phyloP scores from a whole-genome alignment of 2,329 filamentous ascomycete species.

The Aspergillus flavus region DNA sequence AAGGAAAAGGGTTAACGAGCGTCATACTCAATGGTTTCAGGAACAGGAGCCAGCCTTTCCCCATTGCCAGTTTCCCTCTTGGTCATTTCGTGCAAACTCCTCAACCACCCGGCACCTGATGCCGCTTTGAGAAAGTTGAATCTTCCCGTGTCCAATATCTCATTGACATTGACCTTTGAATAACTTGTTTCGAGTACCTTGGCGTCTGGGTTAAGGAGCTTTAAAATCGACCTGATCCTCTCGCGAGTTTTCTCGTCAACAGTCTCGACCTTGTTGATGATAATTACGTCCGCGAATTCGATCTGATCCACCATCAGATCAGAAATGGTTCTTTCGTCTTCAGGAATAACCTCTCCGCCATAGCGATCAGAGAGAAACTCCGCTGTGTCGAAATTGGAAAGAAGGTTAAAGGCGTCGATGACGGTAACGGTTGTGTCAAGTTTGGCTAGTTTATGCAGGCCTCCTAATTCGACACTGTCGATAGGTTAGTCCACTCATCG shows the following conservation, averaged over 20 bases:
- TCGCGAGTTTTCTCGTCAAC: conserved; percentile 52
- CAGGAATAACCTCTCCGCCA: conserved; percentile 61
- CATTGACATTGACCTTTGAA: conserved; percentile 61
- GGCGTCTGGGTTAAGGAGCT: conserved; percentile 66
- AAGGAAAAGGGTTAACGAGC: conserved; percentile 2
- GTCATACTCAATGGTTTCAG: conserved; percentile 67
- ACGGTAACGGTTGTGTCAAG: conserved; percentile 74
- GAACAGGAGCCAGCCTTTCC: conserved; percentile 64
- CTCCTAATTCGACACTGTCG: conserved; percentile 57
- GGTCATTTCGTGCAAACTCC: conserved; percentile 70
- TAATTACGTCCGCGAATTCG: conserved; percentile 73
- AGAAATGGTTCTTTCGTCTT: conserved; percentile 73
- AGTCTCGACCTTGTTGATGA: conserved; percentile 71
- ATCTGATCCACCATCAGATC: conserved; percentile 78
- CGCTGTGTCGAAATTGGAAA: conserved; percentile 70
- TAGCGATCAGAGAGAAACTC: conserved; percentile 68
- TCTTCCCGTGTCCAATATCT: conserved; percentile 66
- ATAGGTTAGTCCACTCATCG: conserved; percentile 8
- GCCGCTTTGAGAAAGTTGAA: conserved; percentile 68
- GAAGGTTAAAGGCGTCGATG: conserved; percentile 72
- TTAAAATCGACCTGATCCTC: conserved; percentile 57
- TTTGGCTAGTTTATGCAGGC: conserved; percentile 65
- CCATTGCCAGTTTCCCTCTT: conserved; percentile 58
- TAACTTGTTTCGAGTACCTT: conserved; percentile 65
- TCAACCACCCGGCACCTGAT: conserved; percentile 69